Conservation (phyloP, 1,139 yeast genomes). For the Meyerozyma sp. region DNA sequence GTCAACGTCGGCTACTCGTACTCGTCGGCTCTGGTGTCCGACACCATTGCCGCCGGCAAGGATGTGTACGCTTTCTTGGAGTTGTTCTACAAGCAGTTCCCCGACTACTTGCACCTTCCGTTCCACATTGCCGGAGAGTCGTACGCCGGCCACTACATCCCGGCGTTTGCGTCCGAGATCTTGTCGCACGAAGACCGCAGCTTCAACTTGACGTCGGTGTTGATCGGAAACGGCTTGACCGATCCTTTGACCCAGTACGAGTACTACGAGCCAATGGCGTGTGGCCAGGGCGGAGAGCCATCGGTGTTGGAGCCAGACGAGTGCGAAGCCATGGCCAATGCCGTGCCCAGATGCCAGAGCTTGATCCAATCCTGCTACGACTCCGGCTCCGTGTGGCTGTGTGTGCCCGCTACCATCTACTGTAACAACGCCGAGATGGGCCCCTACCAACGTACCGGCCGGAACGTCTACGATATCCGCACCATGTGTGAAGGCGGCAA, state of each 20-base stretch:
- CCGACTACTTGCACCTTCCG: slow-evolving; percentile 63
- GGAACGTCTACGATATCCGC: slow-evolving; percentile 91
- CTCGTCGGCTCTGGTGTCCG: slow-evolving; percentile 55
- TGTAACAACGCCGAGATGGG: slow-evolving; percentile 85
- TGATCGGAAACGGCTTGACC: slow-evolving; percentile 95
- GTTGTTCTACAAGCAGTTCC: slow-evolving; percentile 87
- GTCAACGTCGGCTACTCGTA: slow-evolving; percentile 92
- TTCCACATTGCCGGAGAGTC: slow-evolving; percentile 99
- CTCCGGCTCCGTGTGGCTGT: slow-evolving; percentile 73
- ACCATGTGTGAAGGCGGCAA: slow-evolving; percentile 71
- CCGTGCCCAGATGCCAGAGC: slow-evolving; percentile 75
- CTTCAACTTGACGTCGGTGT: slow-evolving; percentile 79
- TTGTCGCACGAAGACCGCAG: slow-evolving; percentile 69
- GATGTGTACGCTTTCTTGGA: slow-evolving; percentile 91
- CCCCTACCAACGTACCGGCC: slow-evolving; percentile 86
- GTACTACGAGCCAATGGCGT: slow-evolving; percentile 94
- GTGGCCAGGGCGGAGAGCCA: slow-evolving; percentile 88
- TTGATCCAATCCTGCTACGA: slow-evolving; percentile 80
- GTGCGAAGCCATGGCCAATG: slow-evolving; percentile 69
- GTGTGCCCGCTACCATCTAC: slow-evolving; percentile 91
- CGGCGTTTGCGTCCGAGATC: slow-evolving; percentile 86
- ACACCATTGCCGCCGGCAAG: slow-evolving; percentile 84
- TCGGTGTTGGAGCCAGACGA: slow-evolving; percentile 74
- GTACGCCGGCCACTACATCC: slow-evolving; percentile 98
- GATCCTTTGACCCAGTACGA: slow-evolving; percentile 88